Percentiles rank a stretch among this genome's conserved stretches.
Conservation (phyloP, 352 stramenopile genomes). For the Phytophthora ohioensis region DNA sequence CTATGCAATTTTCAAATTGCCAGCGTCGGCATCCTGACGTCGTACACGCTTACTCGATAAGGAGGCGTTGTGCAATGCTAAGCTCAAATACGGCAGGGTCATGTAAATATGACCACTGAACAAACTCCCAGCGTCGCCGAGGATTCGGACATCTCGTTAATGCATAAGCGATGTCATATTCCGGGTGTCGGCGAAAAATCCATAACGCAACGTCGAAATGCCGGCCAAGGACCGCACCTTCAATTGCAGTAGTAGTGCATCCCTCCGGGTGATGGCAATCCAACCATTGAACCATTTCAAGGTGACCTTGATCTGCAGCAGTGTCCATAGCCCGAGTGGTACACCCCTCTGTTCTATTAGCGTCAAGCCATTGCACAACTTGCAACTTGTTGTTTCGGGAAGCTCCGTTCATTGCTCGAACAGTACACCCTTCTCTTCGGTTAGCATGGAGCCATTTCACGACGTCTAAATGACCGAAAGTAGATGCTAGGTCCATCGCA, state of each 20-base stretch:
- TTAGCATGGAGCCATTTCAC: slow-evolving; percentile 19
- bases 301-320: slow-evolving; percentile 1
- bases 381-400: slow-evolving; percentile 5
- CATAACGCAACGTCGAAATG: slow-evolving; percentile 16
- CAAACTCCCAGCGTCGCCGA: slow-evolving; percentile 4
- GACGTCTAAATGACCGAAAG: slow-evolving; percentile 5
- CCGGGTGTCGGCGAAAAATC: background rate
- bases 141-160: background rate
- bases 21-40: no score
- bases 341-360: slow-evolving; percentile 12
- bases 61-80: slow-evolving; percentile 2
- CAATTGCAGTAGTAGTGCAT: slow-evolving; percentile 12
- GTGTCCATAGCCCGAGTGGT: slow-evolving; percentile 8
- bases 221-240: slow-evolving; percentile 1
- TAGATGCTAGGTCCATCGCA: slow-evolving; percentile 19
- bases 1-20: no score
- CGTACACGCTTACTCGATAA: background rate
- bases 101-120: background rate
- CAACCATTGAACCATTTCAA: slow-evolving; percentile 18
- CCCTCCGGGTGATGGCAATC: slow-evolving; percentile 3
- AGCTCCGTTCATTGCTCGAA: slow-evolving; percentile 10
- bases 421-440: slow-evolving; percentile 8
- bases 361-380: slow-evolving; percentile 9
- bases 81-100: background rate
- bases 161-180: background rate